Base-by-base conservation (phyloP, 2,329 filamentous ascomycete species). In the Colletotrichum eleusines region DNA sequence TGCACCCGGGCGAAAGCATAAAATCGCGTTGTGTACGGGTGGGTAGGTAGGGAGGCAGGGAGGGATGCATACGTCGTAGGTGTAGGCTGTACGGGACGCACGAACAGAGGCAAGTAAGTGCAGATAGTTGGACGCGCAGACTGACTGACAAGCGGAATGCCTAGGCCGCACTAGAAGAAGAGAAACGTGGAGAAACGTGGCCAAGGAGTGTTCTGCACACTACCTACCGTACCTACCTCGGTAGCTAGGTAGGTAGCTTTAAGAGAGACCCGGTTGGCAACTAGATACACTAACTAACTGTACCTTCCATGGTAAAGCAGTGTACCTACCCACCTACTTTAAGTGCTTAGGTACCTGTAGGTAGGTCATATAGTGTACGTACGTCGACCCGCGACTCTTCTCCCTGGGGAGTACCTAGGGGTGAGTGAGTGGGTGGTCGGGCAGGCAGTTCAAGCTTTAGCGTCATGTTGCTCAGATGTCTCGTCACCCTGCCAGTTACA, bases 361-460 rank as follows among this genome's bases (percentile, higher is more conserved):
- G 38, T 40, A 40, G 38, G 11, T 14, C n/a, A n/a, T n/a, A n/a
- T n/a, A n/a, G n/a, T n/a, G n/a, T n/a, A 7, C 7, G 8, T 14
- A 50, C 46, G 23, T 28, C 55, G 18, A 38, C 31, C 44, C 38
- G 23, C 26, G 23, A 38, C 38, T 28, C 33, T 28, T 7, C 14
- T 42, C 44, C 38, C 14, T 40, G 18, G 11, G 35, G 11, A 14
- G n/a, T n/a, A n/a, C n/a, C n/a, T n/a, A n/a, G n/a, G n/a, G n/a
- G n/a, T n/a, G n/a, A n/a, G n/a, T n/a, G n/a, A n/a, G n/a, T 33
- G 31, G 31, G 31, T 33, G 8, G 35, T 33, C n/a, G n/a, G 20
- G 31, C 26, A 26, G 42, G 48, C 58, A 63, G 64, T 63, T 71
- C 68, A 68, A 71, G 68, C 68, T 71, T 71, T 68, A 58, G 64